These are phyloP conservation scores for Tolypocladium amazonense DNA, from an alignment of 2,329 filamentous ascomycete genomes.

Conservation along the genomic window DNA sequence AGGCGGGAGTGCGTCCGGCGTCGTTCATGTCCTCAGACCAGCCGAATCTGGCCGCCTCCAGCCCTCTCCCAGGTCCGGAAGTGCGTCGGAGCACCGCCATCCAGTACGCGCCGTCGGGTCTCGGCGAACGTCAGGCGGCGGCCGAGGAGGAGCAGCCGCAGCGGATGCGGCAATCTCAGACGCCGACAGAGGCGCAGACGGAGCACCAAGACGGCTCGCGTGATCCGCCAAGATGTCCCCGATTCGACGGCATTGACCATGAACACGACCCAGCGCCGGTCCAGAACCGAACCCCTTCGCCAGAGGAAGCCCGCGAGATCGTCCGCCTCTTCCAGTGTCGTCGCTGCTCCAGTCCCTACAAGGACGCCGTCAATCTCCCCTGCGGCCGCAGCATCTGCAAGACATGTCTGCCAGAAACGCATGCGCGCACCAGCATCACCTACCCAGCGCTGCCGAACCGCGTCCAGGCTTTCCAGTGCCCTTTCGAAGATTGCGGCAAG, in stretches of 20 bases:
- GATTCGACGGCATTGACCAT: too few relatives aligned
- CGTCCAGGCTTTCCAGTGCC: constrained; percentile 63
- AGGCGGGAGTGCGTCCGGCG: not conserved
- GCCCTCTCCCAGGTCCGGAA: not conserved
- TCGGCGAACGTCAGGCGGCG: not conserved
- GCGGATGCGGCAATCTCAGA: not conserved
- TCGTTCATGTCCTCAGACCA: constrained; percentile 1
- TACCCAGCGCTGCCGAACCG: constrained; percentile 63
- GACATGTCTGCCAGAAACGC: constrained; percentile 58
- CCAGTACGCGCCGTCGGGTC: not conserved
- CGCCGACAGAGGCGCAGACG: not conserved
- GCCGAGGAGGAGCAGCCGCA: not conserved
- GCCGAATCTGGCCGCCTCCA: not conserved
- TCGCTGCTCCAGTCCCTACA: constrained; percentile 58
- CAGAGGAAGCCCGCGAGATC: constrained; percentile 15
- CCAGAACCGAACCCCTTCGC: not conserved
- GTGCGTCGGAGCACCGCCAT: not conserved
- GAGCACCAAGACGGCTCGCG: not conserved
- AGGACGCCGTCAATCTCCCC: constrained; percentile 62
- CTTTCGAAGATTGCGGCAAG: constrained; percentile 51
- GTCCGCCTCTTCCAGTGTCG: constrained; percentile 69
- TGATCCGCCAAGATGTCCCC: not conserved
- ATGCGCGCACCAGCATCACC: constrained; percentile 58
- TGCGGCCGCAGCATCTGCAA: constrained; percentile 74
- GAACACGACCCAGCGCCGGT: not conserved